Evolutionary conservation across 345 rosid species (phyloP), one percentile per base, ranked within the genome.

Genomic region (Streptanthus diversifolius): DNA sequence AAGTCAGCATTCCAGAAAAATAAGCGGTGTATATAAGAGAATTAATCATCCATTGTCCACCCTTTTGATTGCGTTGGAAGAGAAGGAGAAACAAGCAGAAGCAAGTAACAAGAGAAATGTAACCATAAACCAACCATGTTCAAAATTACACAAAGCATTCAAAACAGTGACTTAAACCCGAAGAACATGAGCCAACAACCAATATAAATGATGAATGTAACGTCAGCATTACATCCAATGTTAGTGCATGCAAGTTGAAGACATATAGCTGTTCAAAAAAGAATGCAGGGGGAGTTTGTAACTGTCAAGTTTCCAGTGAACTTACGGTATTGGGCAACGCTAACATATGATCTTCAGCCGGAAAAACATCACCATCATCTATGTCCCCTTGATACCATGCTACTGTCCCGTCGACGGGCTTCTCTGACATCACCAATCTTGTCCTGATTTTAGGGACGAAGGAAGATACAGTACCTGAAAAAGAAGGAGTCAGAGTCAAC

Each of bases 251-350:
- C 61, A 69, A 63, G 43, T 37, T 70, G 29, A 69, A 63, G 66
- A 44, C 37, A 55, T 54, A 63, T 29, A 27, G 21, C 37, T 35
- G 60, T 54, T 69, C 45, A 54, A 63, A 35, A 69, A 41, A 27
- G 32, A 70, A 63, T 36, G 65, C 25, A 51, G 74, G 54, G 51
- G 21, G 53, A 24, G 33, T 30, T 47, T 37, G 39, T 48, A 56
- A 70, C 17, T 59, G 13, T 22, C 18, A 54, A 40, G 60, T 63
- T 21, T 32, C 32, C 12, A 3, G 35, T n/a, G 29, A 76, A 86
- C 98, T 82, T 84, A 90, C 99, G 30, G 88, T 71, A 77, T 90
- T 95, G 47, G 99, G 95, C 76, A 95, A 71, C 8, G 86, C 73
- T 13, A 92, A 89, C 58, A 95, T 87, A 81, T 73, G 49, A 49